phyloP scores from a whole-genome alignment of 176 grass and related monocot species.

The Rhipidocladum racemiflorum region DNA sequence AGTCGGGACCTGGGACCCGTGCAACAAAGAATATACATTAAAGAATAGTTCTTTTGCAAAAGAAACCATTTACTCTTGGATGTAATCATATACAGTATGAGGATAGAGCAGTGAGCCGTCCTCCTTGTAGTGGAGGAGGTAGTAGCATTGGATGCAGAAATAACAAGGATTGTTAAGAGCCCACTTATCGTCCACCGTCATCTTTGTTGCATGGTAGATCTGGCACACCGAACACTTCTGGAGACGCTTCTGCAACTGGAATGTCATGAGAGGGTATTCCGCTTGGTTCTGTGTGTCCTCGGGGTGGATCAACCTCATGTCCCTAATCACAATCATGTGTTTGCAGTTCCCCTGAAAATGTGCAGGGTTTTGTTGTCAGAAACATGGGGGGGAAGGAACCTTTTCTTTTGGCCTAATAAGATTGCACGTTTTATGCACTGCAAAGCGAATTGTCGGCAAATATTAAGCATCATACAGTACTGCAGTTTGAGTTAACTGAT shows the following conservation, averaged over 20 bases:
- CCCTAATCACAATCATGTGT: conserved; percentile 73
- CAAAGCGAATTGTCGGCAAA: not conserved
- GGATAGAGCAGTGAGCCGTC: conserved; percentile 72
- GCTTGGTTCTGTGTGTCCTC: conserved; percentile 68
- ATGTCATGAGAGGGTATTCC: conserved; percentile 76
- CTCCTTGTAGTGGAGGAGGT: conserved; percentile 91
- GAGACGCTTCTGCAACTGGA: conserved; percentile 58
- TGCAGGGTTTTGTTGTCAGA: not conserved
- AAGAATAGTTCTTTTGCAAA: not conserved
- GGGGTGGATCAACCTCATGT: conserved; percentile 78
- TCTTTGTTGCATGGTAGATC: conserved; percentile 75
- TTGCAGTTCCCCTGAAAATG: conserved; percentile 84
- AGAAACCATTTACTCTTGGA: conserved; percentile 46
- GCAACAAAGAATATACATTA: not conserved
- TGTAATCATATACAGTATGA: conserved; percentile 70
- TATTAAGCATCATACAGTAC: not conserved
- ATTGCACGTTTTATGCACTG: not conserved
- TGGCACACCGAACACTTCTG: conserved; percentile 87
- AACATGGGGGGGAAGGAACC: not conserved
- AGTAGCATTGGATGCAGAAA: conserved; percentile 94
- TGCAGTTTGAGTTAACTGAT: not conserved
- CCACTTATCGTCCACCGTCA: conserved; percentile 91
- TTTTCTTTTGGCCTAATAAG: not conserved
- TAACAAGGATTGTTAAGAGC: conserved; percentile 80
- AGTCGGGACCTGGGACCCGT: not conserved